Percentiles rank a stretch among this genome's conserved stretches.
Evolutionary conservation across 306 rosid genomes (phyloP).

Genomic region (Lablab purpureus): DNA sequence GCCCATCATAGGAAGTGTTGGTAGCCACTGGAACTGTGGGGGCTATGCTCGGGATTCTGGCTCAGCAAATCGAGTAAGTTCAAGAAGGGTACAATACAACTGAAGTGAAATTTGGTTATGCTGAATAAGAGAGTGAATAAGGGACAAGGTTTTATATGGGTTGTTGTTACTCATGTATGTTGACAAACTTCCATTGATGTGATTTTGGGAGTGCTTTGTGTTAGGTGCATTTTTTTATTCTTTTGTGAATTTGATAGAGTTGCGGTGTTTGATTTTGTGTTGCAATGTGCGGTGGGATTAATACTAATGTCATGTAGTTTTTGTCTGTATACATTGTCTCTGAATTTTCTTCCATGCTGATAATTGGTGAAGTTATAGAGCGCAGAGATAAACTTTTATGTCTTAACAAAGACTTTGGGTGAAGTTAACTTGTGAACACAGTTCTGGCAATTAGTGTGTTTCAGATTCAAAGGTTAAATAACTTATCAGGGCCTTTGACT

Average conservation of each 20-base stretch:
- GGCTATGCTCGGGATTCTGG: constrained; percentile 54
- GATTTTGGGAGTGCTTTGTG: constrained; percentile 43
- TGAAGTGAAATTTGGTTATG: constrained; percentile 54
- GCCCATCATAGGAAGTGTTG: constrained; percentile 75
- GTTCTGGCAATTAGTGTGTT: too few species aligned
- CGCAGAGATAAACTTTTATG: neutral
- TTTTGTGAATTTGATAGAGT: constrained; percentile 53
- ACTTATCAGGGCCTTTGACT: too few species aligned
- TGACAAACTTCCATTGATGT: constrained; percentile 39
- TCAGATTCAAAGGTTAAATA: too few species aligned
- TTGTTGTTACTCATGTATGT: constrained; percentile 11
- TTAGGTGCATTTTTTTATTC: constrained; percentile 35
- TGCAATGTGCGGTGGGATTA: constrained; percentile 43
- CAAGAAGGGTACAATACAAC: constrained; percentile 63
- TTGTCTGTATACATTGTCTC: neutral
- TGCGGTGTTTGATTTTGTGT: constrained; percentile 14
- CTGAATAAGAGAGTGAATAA: constrained; percentile 63
- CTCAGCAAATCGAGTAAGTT: constrained; percentile 62
- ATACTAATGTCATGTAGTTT: neutral
- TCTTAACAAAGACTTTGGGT: neutral
- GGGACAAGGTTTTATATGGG: constrained; percentile 63
- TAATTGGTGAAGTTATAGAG: neutral
- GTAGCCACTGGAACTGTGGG: constrained; percentile 66
- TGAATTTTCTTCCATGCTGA: neutral
- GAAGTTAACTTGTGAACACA: too few species aligned